Evolutionary conservation across 2,329 filamentous ascomycete genomes (phyloP).

Genomic region (Pyrenophora tritici-repentis): DNA sequence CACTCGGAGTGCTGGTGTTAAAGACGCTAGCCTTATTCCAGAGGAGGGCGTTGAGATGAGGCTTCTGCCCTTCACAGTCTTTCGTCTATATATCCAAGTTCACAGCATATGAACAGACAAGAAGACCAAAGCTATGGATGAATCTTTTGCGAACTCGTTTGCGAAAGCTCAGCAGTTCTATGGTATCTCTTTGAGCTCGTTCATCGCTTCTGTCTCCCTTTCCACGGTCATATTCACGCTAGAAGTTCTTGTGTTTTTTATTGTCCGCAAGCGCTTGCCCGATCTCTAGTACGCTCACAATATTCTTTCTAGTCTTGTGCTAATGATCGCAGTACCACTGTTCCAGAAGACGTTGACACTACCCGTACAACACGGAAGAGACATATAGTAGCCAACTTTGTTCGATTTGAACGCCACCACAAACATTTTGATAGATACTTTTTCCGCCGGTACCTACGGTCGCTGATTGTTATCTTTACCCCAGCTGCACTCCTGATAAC

Average conservation of each 20-base stretch:
- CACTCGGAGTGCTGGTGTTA: not conserved
- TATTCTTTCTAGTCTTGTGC: not conserved
- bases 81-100: not conserved
- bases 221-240: conserved; percentile 8
- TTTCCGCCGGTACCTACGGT: conserved; percentile 15
- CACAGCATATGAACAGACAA: not conserved
- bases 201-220: conserved; percentile 11
- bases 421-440: conserved; percentile 21
- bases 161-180: conserved; percentile 12
- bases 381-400: conserved; percentile 7
- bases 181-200: conserved; percentile 9
- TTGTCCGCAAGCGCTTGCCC: conserved; percentile 8
- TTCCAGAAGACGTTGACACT: not conserved
- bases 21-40: too few species aligned
- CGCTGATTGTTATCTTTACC: conserved; percentile 15
- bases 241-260: conserved; percentile 10
- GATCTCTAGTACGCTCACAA: conserved; percentile 11
- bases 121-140: conserved; percentile 5
- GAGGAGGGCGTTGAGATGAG: not conserved
- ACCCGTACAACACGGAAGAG: not conserved
- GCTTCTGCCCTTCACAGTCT: not conserved
- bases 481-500: conserved; percentile 14
- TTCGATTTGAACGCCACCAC: conserved; percentile 13
- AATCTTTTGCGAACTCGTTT: conserved; percentile 13
- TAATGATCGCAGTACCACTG: not conserved